phyloP scores from a whole-genome alignment of 2,329 filamentous ascomycete genomes.

The Mycosphaerella sp. region DNA sequence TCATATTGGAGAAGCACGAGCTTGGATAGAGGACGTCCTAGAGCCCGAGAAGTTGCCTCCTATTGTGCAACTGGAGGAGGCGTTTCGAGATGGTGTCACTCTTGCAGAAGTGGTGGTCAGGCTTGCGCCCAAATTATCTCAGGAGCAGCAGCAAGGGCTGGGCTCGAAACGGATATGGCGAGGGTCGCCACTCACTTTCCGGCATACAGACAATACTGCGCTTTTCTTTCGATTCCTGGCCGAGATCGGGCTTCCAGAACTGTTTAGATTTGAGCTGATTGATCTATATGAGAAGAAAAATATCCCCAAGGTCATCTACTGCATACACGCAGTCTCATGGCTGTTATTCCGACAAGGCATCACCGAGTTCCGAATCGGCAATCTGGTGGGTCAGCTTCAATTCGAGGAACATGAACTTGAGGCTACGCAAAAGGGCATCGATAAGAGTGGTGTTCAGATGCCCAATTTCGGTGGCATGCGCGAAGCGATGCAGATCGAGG shows the following conservation, averaged over 20 bases:
- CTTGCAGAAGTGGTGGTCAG: constrained; percentile 90
- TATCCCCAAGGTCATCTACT: constrained; percentile 98
- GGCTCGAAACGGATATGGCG: constrained; percentile 65
- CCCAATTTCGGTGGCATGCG: constrained; percentile 97
- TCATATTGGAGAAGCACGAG: constrained; percentile 97
- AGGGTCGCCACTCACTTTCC: constrained; percentile 76
- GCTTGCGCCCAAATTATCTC: constrained; percentile 66
- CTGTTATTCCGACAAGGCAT: constrained; percentile 93
- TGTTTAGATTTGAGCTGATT: constrained; percentile 95
- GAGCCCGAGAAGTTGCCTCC: constrained; percentile 71
- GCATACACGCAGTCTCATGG: constrained; percentile 95
- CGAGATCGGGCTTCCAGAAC: constrained; percentile 83
- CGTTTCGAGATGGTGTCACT: constrained; percentile 84
- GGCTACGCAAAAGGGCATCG: constrained; percentile 91
- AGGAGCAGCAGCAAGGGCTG: constrained; percentile 35
- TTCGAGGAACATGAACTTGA: constrained; percentile 98
- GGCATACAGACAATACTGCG: constrained; percentile 96
- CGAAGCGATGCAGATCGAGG: constrained; percentile 85
- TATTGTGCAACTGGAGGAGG: constrained; percentile 90
- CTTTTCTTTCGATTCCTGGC: constrained; percentile 92
- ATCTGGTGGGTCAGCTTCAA: constrained; percentile 89
- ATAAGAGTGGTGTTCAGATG: constrained; percentile 92
- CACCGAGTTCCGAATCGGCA: constrained; percentile 91
- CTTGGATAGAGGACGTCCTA: constrained; percentile 95
- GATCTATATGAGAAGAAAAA: constrained; percentile 99